Evolutionary conservation across 768 basidiomycete species (phyloP).

Genomic region (Exidia glandulosa): DNA sequence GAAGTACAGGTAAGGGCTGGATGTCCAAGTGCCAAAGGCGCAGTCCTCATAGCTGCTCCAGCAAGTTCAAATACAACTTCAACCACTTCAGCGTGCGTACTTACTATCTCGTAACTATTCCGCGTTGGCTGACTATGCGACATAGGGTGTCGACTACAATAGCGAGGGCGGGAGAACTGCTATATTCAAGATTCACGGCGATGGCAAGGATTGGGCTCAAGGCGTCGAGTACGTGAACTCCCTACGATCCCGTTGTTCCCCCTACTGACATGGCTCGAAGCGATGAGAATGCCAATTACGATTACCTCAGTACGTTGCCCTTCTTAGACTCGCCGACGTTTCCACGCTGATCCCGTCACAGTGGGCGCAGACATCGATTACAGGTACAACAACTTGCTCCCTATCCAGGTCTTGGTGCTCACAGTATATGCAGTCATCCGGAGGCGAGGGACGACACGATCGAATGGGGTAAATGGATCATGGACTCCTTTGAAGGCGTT

Average conservation of each 20-base stretch:
- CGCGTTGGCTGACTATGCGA: background rate
- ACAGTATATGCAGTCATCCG: conserved; percentile 15
- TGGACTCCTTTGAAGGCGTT: conserved; percentile 5
- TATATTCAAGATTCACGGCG: conserved; percentile 27
- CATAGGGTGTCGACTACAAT: conserved; percentile 23
- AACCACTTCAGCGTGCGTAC: background rate
- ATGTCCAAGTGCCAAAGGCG: background rate
- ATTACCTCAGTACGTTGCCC: conserved; percentile 5
- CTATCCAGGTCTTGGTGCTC: background rate
- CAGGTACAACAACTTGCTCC: background rate
- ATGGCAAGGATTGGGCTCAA: conserved; percentile 24
- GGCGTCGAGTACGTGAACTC: conserved; percentile 16
- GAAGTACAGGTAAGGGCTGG: conserved; percentile 6
- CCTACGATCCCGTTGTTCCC: background rate
- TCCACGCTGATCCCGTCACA: background rate
- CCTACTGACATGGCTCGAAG: background rate
- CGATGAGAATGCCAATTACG: conserved; percentile 20
- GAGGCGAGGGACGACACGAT: conserved; percentile 23
- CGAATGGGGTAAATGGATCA: conserved; percentile 25
- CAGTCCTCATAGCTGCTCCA: background rate
- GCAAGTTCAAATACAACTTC: background rate
- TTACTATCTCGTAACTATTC: background rate
- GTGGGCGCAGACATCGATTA: conserved; percentile 20
- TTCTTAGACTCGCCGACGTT: background rate
- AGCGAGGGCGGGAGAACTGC: conserved; percentile 18